Conservation (phyloP, 2,329 filamentous ascomycete genomes). For the Tolypocladium cylindrosporum region DNA sequence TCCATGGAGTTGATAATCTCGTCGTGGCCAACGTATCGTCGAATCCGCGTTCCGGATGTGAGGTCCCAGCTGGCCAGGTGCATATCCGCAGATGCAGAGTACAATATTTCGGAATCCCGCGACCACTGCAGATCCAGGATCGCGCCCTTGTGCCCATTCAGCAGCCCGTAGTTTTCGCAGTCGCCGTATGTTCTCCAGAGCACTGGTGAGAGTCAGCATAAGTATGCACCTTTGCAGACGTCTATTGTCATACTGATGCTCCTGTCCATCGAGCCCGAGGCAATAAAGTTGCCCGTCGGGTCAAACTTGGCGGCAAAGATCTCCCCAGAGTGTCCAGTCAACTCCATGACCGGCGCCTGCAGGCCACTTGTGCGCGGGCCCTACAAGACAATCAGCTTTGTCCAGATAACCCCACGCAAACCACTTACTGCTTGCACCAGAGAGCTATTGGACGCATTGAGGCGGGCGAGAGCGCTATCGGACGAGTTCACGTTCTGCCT, state of each 20-base stretch:
- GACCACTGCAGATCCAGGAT: conserved; percentile 94
- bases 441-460: conserved; percentile 38
- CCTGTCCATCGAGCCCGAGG: conserved; percentile 91
- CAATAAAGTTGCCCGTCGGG: conserved; percentile 76
- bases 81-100: conserved; percentile 88
- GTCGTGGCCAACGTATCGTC: conserved; percentile 85
- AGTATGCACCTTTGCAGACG: not conserved
- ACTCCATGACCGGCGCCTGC: conserved; percentile 87
- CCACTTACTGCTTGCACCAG: conserved; percentile 40
- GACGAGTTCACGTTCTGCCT: conserved; percentile 60
- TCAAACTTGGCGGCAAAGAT: conserved; percentile 89
- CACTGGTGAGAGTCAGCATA: conserved; percentile 40
- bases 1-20: conserved; percentile 93
- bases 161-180: conserved; percentile 86
- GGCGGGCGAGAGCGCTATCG: conserved; percentile 36
- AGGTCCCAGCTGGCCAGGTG: conserved; percentile 92
- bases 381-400: conserved; percentile 32
- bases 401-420: not conserved
- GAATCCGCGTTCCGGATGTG: conserved; percentile 83
- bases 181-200: conserved; percentile 88
- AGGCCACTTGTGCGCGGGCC: conserved; percentile 70
- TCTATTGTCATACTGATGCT: conserved; percentile 58
- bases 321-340: conserved; percentile 74
- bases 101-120: conserved; percentile 81
- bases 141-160: conserved; percentile 85